Evolutionary conservation across 2,329 filamentous ascomycete genomes (phyloP).

Genomic region (Gliomastix tumulicola): DNA sequence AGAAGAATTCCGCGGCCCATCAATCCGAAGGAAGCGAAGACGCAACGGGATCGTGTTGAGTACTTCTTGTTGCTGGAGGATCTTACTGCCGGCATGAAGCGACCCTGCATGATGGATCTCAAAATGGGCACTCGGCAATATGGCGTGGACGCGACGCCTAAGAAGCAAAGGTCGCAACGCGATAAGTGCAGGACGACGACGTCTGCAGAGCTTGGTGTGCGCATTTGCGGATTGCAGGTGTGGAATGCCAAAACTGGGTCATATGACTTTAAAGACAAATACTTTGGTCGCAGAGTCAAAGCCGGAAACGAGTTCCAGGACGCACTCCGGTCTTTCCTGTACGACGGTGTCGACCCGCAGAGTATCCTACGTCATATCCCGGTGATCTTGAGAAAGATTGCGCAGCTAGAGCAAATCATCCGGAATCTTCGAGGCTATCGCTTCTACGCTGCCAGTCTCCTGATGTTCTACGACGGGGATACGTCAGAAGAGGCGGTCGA

Average conservation of each 20-base stretch:
- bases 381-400: slow-evolving; percentile 75
- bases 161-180: slow-evolving; percentile 89
- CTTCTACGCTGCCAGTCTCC: slow-evolving; percentile 88
- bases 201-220: slow-evolving; percentile 82
- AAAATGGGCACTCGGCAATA: slow-evolving; percentile 99
- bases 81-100: slow-evolving; percentile 91
- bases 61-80: slow-evolving; percentile 93
- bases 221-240: slow-evolving; percentile 91
- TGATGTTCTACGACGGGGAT: slow-evolving; percentile 95
- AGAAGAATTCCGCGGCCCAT: slow-evolving; percentile 50
- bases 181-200: slow-evolving; percentile 91
- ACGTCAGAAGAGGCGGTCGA: slow-evolving; percentile 38
- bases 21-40: slow-evolving; percentile 73
- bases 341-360: slow-evolving; percentile 74
- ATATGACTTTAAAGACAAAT: slow-evolving; percentile 97
- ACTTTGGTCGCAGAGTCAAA: slow-evolving; percentile 84
- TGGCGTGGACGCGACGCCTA: slow-evolving; percentile 81
- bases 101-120: slow-evolving; percentile 91
- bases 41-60: slow-evolving; percentile 64
- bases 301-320: slow-evolving; percentile 84
- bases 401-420: slow-evolving; percentile 77
- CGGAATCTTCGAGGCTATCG: slow-evolving; percentile 74
- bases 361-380: slow-evolving; percentile 86
- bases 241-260: slow-evolving; percentile 81
- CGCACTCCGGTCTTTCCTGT: slow-evolving; percentile 82